A percentile compares a stretch with the other conserved stretches of the same genome.
Evolutionary conservation across 2,329 filamentous ascomycete species (phyloP).

Genomic region (Xylariaceae sp.): DNA sequence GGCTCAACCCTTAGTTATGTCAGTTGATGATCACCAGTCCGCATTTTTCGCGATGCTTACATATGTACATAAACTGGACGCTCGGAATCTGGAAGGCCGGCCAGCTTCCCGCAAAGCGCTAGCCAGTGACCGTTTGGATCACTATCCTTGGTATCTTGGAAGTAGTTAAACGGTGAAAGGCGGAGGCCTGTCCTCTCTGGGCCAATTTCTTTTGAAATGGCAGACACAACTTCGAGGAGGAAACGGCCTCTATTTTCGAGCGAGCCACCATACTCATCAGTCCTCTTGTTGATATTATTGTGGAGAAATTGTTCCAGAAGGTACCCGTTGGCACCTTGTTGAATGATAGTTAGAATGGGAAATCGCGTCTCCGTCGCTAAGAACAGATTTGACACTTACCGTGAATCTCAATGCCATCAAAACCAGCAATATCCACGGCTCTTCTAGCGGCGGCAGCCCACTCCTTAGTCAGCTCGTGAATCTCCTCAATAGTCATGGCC

Average conservation of each 20-base stretch:
- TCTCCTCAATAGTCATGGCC: conserved; percentile 69
- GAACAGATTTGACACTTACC: conserved; percentile 33
- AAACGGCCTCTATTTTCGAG: conserved; percentile 36
- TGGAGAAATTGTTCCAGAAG: conserved; percentile 63
- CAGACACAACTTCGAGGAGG: conserved; percentile 33
- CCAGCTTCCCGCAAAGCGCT: conserved; percentile 44
- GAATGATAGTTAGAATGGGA: background rate
- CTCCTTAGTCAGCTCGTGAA: conserved; percentile 64
- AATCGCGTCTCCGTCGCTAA: background rate
- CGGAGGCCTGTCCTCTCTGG: conserved; percentile 33
- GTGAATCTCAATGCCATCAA: conserved; percentile 62
- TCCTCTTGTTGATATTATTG: conserved; percentile 36
- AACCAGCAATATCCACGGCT: conserved; percentile 64
- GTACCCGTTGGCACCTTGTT: conserved; percentile 57
- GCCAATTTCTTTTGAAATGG: conserved; percentile 33
- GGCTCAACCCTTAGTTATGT: conserved; percentile 48
- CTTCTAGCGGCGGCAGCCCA: conserved; percentile 61
- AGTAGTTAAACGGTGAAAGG: conserved; percentile 35
- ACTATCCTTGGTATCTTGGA: conserved; percentile 36
- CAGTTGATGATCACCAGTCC: background rate
- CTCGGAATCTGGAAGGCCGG: conserved; percentile 40
- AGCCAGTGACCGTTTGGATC: conserved; percentile 42
- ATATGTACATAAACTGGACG: conserved; percentile 53
- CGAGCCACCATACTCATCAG: conserved; percentile 37
- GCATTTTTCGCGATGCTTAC: conserved; percentile 32